Percentiles rank a stretch among this genome's conserved stretches.
These are phyloP conservation scores for Didymosphaeria variabile DNA, from an alignment of 2,329 filamentous ascomycete genomes.

Conservation along the genomic window DNA sequence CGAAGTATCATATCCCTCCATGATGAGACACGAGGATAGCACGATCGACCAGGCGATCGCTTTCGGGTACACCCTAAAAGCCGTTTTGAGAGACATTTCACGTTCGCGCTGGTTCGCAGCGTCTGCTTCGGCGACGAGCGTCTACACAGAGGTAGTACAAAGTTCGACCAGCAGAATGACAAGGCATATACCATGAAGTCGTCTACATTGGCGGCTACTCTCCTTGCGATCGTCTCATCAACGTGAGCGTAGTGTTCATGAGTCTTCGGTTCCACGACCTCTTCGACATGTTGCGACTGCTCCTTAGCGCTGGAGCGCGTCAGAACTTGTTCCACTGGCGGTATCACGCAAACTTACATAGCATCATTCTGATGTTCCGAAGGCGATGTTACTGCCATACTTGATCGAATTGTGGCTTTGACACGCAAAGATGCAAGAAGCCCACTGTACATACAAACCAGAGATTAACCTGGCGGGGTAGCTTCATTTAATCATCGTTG, in stretches of 20 bases:
- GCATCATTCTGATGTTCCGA: background rate
- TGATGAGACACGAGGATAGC: slow-evolving; percentile 7
- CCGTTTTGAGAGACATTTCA: slow-evolving; percentile 8
- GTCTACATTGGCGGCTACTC: slow-evolving; percentile 2
- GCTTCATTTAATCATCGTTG: too few relatives aligned
- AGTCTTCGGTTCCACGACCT: background rate
- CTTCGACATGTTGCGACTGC: background rate
- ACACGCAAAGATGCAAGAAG: too few relatives aligned
- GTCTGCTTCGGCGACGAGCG: slow-evolving; percentile 8
- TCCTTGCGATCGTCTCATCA: background rate
- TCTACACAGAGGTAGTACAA: background rate
- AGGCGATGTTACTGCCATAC: background rate
- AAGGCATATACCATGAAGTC: slow-evolving; percentile 5
- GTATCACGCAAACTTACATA: background rate
- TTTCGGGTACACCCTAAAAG: slow-evolving; percentile 9
- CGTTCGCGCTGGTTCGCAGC: slow-evolving; percentile 7
- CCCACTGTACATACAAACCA: too few relatives aligned
- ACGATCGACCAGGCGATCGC: slow-evolving; percentile 10
- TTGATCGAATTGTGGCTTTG: too few relatives aligned
- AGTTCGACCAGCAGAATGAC: background rate
- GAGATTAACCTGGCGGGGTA: too few relatives aligned
- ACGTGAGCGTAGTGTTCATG: slow-evolving; percentile 1
- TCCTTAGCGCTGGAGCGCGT: background rate
- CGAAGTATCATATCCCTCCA: slow-evolving; percentile 11
- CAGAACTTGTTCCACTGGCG: background rate